Base-by-base conservation (phyloP, 768 basidiomycete genomes). In the Mycena belliarum region DNA sequence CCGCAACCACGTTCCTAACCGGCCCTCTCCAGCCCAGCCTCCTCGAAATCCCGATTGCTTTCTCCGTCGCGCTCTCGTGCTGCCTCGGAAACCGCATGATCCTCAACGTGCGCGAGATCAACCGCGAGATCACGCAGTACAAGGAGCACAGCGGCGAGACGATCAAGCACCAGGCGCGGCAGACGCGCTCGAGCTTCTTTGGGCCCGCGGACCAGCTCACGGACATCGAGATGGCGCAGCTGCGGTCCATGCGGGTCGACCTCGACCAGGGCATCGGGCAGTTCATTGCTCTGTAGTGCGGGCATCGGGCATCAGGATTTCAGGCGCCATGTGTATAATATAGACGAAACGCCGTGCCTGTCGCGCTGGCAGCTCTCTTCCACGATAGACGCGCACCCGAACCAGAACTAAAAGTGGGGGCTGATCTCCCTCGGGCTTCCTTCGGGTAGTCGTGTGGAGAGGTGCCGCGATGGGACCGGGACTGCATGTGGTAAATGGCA, bases 41-140 rank as follows among this genome's bases (percentile, higher is more conserved):
- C 8, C 64, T 82, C 15, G 84, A 83, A 69, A 76, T 83, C 23
- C 81, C 84, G 0, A 77, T 85, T 54, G 82, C 80, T 15, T 86
- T 85, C 68, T 75, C 82, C 4, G 75, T 84, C 21, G 82, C 84
- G 2, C 73, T 86, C 69, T 82, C 84, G 0, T 84, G 81, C 64
- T 79, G 83, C 7, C 72, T 85, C 51, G 76, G 81, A n/a, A 85
- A 80, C 64, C 74, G 84, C 21, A 75, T 85, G 15, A 76, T 82
- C 24, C 72, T 85, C 29, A 85, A 85, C 59, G 79, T 85, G 25
- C 81, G 82, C 11, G 66, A 72, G 45, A 70, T 76, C 16, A 76
- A 74, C 45, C 68, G 68, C 20, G 70, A 73, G 24, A 46, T 66
- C 6, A 63, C 67, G 38, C 40, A 55, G 1, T 26, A 57, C 15